Percentiles rank a stretch among this genome's conserved stretches.
These are phyloP conservation scores for Chlamydomonas sp. DNA, from an alignment of 139 green algal species.

Conservation along the genomic window DNA sequence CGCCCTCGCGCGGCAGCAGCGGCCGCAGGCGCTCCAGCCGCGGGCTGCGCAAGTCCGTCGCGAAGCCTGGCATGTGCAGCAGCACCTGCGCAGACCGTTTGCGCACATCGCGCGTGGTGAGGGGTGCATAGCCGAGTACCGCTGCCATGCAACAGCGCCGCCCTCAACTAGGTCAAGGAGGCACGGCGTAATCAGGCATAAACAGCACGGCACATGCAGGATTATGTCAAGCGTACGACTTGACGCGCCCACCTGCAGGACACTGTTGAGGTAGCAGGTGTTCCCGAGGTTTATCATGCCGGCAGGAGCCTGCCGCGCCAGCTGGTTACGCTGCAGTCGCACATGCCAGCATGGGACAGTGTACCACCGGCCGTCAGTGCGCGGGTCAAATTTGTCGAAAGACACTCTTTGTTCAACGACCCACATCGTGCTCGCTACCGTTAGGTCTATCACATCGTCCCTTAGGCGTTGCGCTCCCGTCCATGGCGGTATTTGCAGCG, in stretches of 20 bases:
- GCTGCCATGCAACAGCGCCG: background rate
- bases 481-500: no score
- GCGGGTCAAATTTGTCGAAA: no score
- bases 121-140: background rate
- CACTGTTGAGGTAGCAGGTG: conserved; percentile 72
- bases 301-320: background rate
- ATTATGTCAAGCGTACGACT: background rate
- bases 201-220: background rate
- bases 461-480: no score
- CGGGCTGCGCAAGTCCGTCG: conserved; percentile 44
- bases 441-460: no score
- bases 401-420: no score
- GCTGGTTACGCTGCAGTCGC: background rate
- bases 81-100: conserved; percentile 51
- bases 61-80: conserved; percentile 59
- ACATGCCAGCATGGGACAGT: no score
- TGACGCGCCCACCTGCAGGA: conserved; percentile 53
- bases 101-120: background rate
- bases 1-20: conserved; percentile 29
- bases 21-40: conserved; percentile 11
- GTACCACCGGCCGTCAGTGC: no score
- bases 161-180: background rate
- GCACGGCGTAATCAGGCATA: background rate
- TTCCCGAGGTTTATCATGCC: conserved; percentile 71
- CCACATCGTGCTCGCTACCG: no score